Percentiles rank a stretch among this genome's conserved stretches.
These are phyloP conservation scores for Globisporangium echinulatum DNA, from an alignment of 352 stramenopile species.

Conservation along the genomic window DNA sequence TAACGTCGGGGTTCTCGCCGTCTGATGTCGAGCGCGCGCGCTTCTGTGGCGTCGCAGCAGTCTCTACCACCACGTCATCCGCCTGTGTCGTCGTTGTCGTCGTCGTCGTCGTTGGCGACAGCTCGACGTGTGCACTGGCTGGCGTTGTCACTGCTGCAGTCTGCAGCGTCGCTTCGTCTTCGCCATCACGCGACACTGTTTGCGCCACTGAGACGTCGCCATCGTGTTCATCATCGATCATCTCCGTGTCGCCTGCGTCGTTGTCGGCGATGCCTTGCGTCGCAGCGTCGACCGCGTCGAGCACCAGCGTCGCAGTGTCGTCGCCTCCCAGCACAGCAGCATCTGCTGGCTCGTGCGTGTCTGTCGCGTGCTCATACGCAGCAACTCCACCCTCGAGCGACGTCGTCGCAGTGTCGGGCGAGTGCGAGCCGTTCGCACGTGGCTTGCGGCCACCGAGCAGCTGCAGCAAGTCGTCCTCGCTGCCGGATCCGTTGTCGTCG, in stretches of 20 bases:
- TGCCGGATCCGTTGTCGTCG: slow-evolving; percentile 36
- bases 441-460: background rate
- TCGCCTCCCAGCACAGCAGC: slow-evolving; percentile 7
- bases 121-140: no score
- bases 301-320: background rate
- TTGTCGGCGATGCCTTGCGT: slow-evolving; percentile 2
- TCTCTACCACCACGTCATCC: background rate
- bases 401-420: background rate
- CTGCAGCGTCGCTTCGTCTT: no score
- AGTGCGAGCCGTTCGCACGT: background rate
- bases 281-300: background rate
- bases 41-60: background rate
- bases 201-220: background rate
- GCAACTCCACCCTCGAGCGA: no score
- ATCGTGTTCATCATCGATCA: background rate
- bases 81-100: background rate
- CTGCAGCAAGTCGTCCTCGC: slow-evolving; percentile 35
- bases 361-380: background rate
- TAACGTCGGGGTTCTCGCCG: background rate
- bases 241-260: slow-evolving; percentile 1
- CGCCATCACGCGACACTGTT: no score
- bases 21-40: background rate
- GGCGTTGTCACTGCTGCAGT: no score
- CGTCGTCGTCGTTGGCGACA: background rate
- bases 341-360: background rate